Percentiles rank a stretch among this genome's conserved stretches.
Evolutionary conservation across 2,329 filamentous ascomycete genomes (phyloP).

Genomic region (Claviceps lovelessii): DNA sequence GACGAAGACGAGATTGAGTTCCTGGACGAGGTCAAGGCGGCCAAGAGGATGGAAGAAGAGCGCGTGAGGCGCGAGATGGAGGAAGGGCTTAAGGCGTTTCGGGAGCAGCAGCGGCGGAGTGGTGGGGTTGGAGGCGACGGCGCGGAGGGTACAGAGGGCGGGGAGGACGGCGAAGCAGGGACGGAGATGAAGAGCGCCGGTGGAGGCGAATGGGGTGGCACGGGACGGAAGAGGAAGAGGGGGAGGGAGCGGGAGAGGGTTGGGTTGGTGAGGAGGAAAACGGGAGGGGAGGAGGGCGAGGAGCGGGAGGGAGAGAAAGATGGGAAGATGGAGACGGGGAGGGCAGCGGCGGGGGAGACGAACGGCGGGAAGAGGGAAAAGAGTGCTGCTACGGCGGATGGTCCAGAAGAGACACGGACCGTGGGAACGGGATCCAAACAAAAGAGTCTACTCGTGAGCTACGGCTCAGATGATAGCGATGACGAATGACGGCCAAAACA

Average conservation of each 20-base stretch:
- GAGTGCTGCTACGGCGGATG: background rate
- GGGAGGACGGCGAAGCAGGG: background rate
- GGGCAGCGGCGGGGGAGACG: background rate
- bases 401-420: background rate
- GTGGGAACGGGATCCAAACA: constrained; percentile 5
- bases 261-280: constrained; percentile 4
- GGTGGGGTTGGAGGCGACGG: constrained; percentile 7
- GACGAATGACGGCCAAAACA: constrained; percentile 21
- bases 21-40: constrained; percentile 43
- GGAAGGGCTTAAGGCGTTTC: constrained; percentile 41
- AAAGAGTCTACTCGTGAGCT: constrained; percentile 32
- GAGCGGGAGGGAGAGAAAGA: background rate
- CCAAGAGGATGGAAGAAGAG: constrained; percentile 39
- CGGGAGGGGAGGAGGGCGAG: constrained; percentile 5
- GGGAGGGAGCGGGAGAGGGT: constrained; percentile 6
- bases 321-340: too few relatives aligned
- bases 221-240: constrained; percentile 17
- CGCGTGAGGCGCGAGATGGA: constrained; percentile 39
- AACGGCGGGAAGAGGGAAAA: background rate
- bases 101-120: constrained; percentile 31
- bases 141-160: constrained; percentile 19
- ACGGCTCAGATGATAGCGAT: constrained; percentile 36
- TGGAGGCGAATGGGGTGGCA: background rate
- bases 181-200: constrained; percentile 14
- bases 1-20: constrained; percentile 72